These are phyloP conservation scores for Fusarium buxicola DNA, from an alignment of 2,329 filamentous ascomycete genomes.

Conservation along the genomic window DNA sequence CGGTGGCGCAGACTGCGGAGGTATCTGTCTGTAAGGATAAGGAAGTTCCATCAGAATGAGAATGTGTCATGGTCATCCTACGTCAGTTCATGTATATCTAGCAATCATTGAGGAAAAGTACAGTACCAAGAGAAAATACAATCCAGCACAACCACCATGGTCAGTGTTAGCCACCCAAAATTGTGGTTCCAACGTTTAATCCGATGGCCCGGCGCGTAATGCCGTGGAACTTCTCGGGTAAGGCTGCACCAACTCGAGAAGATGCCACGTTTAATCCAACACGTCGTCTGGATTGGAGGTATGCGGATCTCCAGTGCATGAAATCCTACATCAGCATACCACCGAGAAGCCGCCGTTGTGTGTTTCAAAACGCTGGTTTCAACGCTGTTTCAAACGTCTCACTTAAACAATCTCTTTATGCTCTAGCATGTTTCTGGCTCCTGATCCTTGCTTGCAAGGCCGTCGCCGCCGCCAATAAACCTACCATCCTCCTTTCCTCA, in stretches of 20 bases:
- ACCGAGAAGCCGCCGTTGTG: constrained; percentile 3
- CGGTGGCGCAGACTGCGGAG: constrained; percentile 48
- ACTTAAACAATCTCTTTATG: constrained; percentile 8
- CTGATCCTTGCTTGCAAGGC: background rate
- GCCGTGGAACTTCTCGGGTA: background rate
- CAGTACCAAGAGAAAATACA: no score
- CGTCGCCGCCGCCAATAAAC: no score
- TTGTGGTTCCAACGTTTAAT: no score
- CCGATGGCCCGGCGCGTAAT: no score
- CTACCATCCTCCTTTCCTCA: no score
- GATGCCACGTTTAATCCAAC: background rate
- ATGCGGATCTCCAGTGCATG: constrained; percentile 21
- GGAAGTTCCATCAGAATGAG: no score
- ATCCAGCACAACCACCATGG: no score
- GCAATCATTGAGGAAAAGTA: no score
- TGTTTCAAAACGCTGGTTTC: constrained; percentile 16
- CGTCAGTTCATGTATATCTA: no score
- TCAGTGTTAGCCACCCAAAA: no score
- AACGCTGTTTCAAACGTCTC: constrained; percentile 13
- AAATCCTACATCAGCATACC: constrained; percentile 8
- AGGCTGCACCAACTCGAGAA: background rate
- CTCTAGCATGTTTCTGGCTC: constrained; percentile 1
- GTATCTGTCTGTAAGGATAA: constrained; percentile 46
- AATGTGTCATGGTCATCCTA: no score
- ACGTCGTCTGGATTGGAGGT: background rate